Conservation (phyloP, 768 basidiomycete species). For the Dioszegia hungarica region DNA sequence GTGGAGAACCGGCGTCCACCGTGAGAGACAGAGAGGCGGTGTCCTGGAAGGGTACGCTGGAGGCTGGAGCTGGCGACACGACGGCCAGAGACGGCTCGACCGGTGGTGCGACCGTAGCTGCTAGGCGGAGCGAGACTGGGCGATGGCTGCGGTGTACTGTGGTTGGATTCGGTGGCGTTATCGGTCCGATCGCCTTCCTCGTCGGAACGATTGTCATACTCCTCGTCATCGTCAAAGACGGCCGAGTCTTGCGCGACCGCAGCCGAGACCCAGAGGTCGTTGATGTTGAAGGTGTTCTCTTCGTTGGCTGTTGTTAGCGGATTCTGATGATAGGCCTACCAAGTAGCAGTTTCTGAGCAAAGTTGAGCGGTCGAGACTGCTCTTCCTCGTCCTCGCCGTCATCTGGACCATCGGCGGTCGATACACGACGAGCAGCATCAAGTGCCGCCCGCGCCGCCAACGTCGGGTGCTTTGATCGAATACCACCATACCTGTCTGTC, state of each 20-base stretch:
- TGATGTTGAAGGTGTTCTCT: conserved; percentile 87
- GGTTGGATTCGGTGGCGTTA: neutral
- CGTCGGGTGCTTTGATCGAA: conserved; percentile 47
- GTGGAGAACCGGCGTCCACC: conserved; percentile 40
- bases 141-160: conserved; percentile 11
- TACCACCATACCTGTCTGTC: conserved; percentile 42
- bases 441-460: conserved; percentile 43
- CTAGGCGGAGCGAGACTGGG: conserved; percentile 13
- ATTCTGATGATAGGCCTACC: conserved; percentile 30
- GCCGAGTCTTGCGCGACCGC: conserved; percentile 83
- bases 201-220: conserved; percentile 57
- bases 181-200: conserved; percentile 7
- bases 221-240: conserved; percentile 61
- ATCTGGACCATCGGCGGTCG: conserved; percentile 18
- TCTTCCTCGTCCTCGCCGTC: conserved; percentile 32
- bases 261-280: conserved; percentile 94
- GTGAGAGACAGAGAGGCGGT: conserved; percentile 31
- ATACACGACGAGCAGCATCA: conserved; percentile 39
- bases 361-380: conserved; percentile 58
- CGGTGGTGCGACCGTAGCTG: neutral
- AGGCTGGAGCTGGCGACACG: conserved; percentile 15
- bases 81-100: conserved; percentile 7
- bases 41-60: conserved; percentile 18
- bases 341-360: conserved; percentile 79
- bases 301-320: conserved; percentile 63